Evolutionary conservation across 768 basidiomycete genomes (phyloP), one percentile per base, ranked within the genome.

Genomic region (Boletus barrowsii): DNA sequence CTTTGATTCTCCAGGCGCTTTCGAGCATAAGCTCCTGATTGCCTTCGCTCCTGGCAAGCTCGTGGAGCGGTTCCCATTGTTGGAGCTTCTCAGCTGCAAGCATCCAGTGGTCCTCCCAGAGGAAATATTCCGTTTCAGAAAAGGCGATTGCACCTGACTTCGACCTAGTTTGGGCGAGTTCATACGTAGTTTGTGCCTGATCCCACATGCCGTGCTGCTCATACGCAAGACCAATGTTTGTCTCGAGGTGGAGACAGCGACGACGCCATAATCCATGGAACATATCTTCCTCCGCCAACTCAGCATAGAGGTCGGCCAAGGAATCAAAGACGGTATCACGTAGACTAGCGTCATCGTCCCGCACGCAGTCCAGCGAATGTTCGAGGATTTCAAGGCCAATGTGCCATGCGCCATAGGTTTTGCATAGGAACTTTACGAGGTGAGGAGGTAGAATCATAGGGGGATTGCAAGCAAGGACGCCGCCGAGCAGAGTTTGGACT

Each of bases 21-120:
- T 99, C 97, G 39, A 99, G 78, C 66, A 92, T 78, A 40, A 99
- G 75, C 65, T 99, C 97, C 53, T 92, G 84, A 64, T 98, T 97
- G 26, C 83, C 84, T 70, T 98, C 96, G 51, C 78, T 83, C 60
- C 86, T 85, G 2, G 93, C 93, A 18, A 99, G 82, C 49, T 99
- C 97, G 58, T 90, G 83, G 5, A 99, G 79, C 20, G 89, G 83
- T 55, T 99, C 97, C 97, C 97, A 99, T 57, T 97, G 90, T 67
- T 98, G 97, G 17, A 99, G 76, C 71, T 99, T 99, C 73, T 96
- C 92, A 1, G 93, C 88, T 1, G 94, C 82, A 9, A 95, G 75
- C 55, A 99, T 90, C 96, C 97, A 99, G 69, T 99, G 97, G 68
- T 99, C 97, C 64, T 99, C 97, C 97, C 97, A 99, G 18, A 99